phyloP scores from a whole-genome alignment of 768 basidiomycete genomes.

The Pulveroboletus sp. region DNA sequence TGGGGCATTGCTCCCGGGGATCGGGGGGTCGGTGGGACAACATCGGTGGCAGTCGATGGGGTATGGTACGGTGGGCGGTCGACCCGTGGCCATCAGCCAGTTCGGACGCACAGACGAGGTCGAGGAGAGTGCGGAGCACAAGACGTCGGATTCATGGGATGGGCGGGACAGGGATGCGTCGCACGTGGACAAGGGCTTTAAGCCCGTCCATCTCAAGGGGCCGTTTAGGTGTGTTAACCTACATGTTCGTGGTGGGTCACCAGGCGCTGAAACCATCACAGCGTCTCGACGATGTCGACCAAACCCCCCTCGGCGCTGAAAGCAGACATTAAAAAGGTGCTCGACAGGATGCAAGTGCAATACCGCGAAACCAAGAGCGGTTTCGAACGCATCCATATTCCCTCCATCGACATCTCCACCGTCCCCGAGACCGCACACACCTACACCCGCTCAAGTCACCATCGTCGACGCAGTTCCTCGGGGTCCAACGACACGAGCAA shows the following conservation, averaged over 20 bases:
- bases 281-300: slow-evolving; percentile 93
- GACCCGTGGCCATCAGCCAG: slow-evolving; percentile 38
- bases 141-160: slow-evolving; percentile 33
- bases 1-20: slow-evolving; percentile 47
- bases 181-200: slow-evolving; percentile 70
- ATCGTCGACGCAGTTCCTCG: slow-evolving; percentile 44
- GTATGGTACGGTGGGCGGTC: slow-evolving; percentile 35
- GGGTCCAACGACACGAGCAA: slow-evolving; percentile 52
- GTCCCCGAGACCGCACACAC: slow-evolving; percentile 45
- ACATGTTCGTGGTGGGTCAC: slow-evolving; percentile 3
- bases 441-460: slow-evolving; percentile 32
- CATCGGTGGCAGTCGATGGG: slow-evolving; percentile 72
- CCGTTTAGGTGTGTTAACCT: slow-evolving; percentile 71
- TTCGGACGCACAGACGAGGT: slow-evolving; percentile 53
- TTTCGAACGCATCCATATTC: slow-evolving; percentile 94
- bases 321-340: slow-evolving; percentile 78
- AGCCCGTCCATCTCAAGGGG: slow-evolving; percentile 95
- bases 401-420: slow-evolving; percentile 88
- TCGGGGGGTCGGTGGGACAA: slow-evolving; percentile 61
- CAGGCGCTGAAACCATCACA: slow-evolving; percentile 30
- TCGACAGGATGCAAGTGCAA: slow-evolving; percentile 94
- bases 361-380: slow-evolving; percentile 88
- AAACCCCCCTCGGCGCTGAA: slow-evolving; percentile 81
- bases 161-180: slow-evolving; percentile 48
- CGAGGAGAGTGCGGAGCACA: slow-evolving; percentile 45